A percentile compares a stretch with the other conserved stretches of the same genome.
Evolutionary conservation across 495 filamentous ascomycete species (phyloP).

Genomic region (Hypomontagnella submonticulosa): DNA sequence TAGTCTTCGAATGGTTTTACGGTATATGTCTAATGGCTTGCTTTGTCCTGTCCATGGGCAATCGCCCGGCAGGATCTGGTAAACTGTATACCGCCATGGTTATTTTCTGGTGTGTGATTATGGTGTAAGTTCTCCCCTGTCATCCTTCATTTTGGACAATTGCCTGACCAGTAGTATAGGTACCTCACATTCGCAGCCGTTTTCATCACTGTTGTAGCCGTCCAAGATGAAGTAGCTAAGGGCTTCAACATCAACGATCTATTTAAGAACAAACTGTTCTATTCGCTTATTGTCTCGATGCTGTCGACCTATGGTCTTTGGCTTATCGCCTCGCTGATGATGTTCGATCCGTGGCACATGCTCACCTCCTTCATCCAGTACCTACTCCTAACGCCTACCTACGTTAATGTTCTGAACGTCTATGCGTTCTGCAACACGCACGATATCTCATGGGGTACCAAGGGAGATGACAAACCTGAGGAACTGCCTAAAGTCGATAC

Average conservation of each 20-base stretch:
- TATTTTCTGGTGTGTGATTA: slow-evolving; percentile 95
- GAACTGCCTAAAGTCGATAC: slow-evolving; percentile 82
- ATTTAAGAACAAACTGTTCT: slow-evolving; percentile 89
- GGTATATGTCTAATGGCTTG: slow-evolving; percentile 90
- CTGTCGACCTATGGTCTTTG: slow-evolving; percentile 94
- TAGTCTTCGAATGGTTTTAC: slow-evolving; percentile 97
- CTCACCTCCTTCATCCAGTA: slow-evolving; percentile 97
- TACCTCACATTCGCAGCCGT: slow-evolving; percentile 95
- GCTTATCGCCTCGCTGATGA: slow-evolving; percentile 90
- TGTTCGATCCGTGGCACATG: slow-evolving; percentile 99
- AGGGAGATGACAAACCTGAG: slow-evolving; percentile 89
- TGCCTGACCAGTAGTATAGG: slow-evolving; percentile 51
- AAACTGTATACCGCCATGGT: slow-evolving; percentile 97
- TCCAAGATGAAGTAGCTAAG: slow-evolving; percentile 71
- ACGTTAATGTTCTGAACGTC: slow-evolving; percentile 96
- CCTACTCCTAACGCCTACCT: slow-evolving; percentile 91
- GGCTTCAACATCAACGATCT: slow-evolving; percentile 74
- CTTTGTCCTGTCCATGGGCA: slow-evolving; percentile 94
- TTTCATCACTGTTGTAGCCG: slow-evolving; percentile 91
- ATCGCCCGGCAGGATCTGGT: slow-evolving; percentile 93
- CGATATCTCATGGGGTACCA: slow-evolving; percentile 97
- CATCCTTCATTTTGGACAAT: not conserved
- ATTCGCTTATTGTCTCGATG: slow-evolving; percentile 91
- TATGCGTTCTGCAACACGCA: slow-evolving; percentile 99
- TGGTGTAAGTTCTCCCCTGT: slow-evolving; percentile 69